Evolutionary conservation across 2,329 filamentous ascomycete species (phyloP), one percentile per base, ranked within the genome.

Genomic region (Phyllosticta paracitricarpa): DNA sequence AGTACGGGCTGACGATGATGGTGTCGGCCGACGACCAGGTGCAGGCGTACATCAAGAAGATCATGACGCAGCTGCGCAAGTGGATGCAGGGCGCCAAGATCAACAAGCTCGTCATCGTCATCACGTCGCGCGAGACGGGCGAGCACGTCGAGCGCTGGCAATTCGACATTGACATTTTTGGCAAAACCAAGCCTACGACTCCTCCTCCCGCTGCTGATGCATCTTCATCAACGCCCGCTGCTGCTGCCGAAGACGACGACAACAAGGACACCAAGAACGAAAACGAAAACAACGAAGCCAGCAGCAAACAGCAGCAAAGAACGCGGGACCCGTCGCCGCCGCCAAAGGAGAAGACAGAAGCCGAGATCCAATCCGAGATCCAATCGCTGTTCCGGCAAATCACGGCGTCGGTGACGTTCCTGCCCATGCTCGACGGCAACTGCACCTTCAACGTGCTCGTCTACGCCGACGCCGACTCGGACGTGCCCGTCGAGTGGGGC

Each of bases 381-480:
- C 92, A 96, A 68, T 90, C 92, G 56, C 89, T 99, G 64, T 99
- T 99, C 80, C 87, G 94, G 56, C 94, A 99, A 72, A 97, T 99
- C 74, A 99, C 94, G 1, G 94, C 94, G 1, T 96, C 91, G 0
- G 94, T 99, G 60, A 97, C 94, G 0, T 99, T 99, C 73, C 79
- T 99, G 12, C 94, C 94, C 0, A 92, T 97, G 78, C 84, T 99
- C 5, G 86, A 90, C 64, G 92, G 92, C 51, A 89, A 96, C 74
- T 99, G 93, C 80, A 97, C 94, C 10, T 99, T 99, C 81, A 99
- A 99, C 71, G 93, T 99, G 56, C 83, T 99, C 51, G 94, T 99
- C 3, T 99, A 99, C 72, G 94, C 94, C 58, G 93, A 99, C 72
- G 92, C 92, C 19, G 92, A 97, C 75, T 94, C 89, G 62, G 93